A percentile compares a stretch with the other conserved stretches of the same genome.
Conservation (phyloP, 441 rosid species). For the Gossypium laxum region DNA sequence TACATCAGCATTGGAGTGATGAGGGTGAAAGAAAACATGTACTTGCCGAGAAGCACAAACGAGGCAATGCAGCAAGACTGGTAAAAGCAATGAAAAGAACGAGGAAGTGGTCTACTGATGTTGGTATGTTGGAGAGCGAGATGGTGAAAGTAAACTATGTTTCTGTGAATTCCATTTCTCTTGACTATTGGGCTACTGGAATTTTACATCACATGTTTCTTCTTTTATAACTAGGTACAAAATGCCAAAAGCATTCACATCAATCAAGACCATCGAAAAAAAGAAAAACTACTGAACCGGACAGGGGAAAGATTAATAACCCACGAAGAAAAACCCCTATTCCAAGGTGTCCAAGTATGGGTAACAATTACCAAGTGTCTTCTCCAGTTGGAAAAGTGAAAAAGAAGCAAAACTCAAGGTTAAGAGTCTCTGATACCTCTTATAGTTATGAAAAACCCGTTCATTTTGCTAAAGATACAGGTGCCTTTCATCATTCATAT, state of each 20-base stretch:
- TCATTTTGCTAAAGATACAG: constrained; percentile 13
- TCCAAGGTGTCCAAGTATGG: constrained; percentile 11
- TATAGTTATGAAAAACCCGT: constrained; percentile 5
- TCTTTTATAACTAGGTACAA: constrained; percentile 22
- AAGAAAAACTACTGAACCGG: constrained; percentile 22
- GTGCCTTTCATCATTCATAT: constrained; percentile 18
- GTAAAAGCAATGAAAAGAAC: constrained; percentile 29
- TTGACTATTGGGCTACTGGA: background rate
- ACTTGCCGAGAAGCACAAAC: constrained; percentile 48
- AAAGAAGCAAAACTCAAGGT: constrained; percentile 20
- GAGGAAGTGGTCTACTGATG: constrained; percentile 22
- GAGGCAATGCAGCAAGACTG: constrained; percentile 52
- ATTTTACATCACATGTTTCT: background rate
- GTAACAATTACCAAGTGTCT: constrained; percentile 20
- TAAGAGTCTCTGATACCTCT: constrained; percentile 9
- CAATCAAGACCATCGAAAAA: constrained; percentile 18
- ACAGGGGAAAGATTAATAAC: constrained; percentile 17
- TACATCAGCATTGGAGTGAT: constrained; percentile 34
- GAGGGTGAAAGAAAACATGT: constrained; percentile 41
- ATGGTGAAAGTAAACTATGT: constrained; percentile 8
- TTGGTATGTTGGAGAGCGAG: constrained; percentile 19
- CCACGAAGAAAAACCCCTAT: constrained; percentile 14
- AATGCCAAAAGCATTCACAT: constrained; percentile 26
- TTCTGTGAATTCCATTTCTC: background rate
- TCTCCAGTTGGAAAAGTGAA: constrained; percentile 20